Conservation (phyloP, 2,329 filamentous ascomycete genomes). For the Aspergillus sp. region DNA sequence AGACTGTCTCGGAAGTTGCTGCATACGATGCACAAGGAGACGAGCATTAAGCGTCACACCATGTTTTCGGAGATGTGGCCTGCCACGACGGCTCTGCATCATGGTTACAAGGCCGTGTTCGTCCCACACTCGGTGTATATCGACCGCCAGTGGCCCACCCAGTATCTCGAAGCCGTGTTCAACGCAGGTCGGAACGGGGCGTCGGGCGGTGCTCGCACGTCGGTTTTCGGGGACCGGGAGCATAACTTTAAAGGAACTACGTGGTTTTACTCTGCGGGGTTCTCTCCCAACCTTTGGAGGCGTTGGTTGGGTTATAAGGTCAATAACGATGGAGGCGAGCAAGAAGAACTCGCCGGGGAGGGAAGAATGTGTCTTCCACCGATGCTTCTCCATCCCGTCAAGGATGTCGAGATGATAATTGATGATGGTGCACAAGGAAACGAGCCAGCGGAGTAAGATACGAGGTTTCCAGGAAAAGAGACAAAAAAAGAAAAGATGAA, state of each 20-base stretch:
- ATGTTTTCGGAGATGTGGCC: conserved; percentile 99
- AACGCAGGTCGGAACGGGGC: conserved; percentile 77
- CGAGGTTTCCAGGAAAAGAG: neutral
- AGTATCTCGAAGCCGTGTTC: conserved; percentile 74
- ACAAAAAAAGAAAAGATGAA: neutral
- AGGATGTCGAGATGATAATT: conserved; percentile 63
- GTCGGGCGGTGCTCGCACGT: conserved; percentile 69
- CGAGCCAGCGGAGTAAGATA: neutral
- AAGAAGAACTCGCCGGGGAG: conserved; percentile 71
- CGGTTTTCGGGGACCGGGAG: conserved; percentile 79
- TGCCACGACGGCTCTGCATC: conserved; percentile 79
- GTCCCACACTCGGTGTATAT: conserved; percentile 86
- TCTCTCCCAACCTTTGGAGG: conserved; percentile 76
- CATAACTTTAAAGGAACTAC: conserved; percentile 84
- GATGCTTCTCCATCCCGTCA: conserved; percentile 87
- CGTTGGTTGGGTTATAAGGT: conserved; percentile 83
- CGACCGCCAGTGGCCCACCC: conserved; percentile 80
- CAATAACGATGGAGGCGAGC: conserved; percentile 74
- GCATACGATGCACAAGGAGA: conserved; percentile 86
- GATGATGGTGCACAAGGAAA: conserved; percentile 28
- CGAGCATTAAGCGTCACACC: conserved; percentile 77
- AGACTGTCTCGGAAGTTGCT: conserved; percentile 79
- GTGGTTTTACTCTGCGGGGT: conserved; percentile 89
- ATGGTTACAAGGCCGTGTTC: conserved; percentile 89
- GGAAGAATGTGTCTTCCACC: conserved; percentile 88